Conservation (phyloP, 2,329 filamentous ascomycete genomes). For the Talaromyces pinophilus region DNA sequence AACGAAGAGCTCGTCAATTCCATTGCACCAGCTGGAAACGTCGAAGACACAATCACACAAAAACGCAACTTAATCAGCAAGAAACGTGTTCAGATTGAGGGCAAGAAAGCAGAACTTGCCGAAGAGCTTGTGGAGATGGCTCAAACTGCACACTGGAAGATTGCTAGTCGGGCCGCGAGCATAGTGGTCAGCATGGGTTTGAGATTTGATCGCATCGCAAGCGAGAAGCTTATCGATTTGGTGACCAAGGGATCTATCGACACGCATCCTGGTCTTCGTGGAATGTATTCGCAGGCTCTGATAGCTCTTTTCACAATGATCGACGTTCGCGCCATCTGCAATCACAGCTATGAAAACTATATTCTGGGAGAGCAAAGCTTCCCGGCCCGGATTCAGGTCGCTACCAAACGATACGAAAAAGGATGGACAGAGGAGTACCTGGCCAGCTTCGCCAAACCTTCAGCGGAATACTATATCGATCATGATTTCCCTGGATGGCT, state of each 20-base stretch:
- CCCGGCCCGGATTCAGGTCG: conserved; percentile 72
- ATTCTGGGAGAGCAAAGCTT: conserved; percentile 77
- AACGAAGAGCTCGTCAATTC: conserved; percentile 69
- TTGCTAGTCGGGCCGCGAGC: conserved; percentile 82
- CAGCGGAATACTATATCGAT: conserved; percentile 86
- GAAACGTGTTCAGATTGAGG: conserved; percentile 75
- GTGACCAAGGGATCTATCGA: conserved; percentile 83
- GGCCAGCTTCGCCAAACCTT: conserved; percentile 71
- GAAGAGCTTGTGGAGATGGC: conserved; percentile 78
- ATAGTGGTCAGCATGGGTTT: conserved; percentile 89
- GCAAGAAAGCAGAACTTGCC: conserved; percentile 77
- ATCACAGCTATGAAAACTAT: conserved; percentile 84
- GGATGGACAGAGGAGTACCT: conserved; percentile 79
- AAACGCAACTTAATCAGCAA: conserved; percentile 73
- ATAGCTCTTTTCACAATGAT: conserved; percentile 79
- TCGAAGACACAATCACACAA: conserved; percentile 54
- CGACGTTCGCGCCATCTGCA: conserved; percentile 81
- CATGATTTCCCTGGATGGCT: conserved; percentile 93
- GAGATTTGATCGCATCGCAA: conserved; percentile 85
- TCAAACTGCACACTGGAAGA: conserved; percentile 89
- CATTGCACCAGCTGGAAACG: conserved; percentile 69
- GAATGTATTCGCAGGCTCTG: conserved; percentile 78
- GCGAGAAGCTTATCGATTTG: conserved; percentile 77
- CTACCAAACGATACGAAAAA: conserved; percentile 72
- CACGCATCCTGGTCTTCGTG: conserved; percentile 80